A percentile compares a stretch with the other conserved stretches of the same genome.
Evolutionary conservation across 1,139 yeast genomes (phyloP).

Genomic region (Suhomyces bribrorum): DNA sequence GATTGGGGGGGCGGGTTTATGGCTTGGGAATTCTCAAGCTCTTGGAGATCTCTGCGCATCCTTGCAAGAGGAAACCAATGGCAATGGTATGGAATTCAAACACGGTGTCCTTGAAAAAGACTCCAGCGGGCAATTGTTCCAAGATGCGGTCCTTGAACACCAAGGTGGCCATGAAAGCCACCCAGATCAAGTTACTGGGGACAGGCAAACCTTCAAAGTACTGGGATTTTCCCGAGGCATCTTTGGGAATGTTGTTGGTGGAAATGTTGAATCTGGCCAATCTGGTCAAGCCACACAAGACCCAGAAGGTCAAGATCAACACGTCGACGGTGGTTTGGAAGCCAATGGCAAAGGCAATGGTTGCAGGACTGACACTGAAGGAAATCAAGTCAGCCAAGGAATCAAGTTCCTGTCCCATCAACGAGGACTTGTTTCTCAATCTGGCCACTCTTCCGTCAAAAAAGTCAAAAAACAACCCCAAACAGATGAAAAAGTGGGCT

Average conservation of each 20-base stretch:
- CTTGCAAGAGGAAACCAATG: slow-evolving; percentile 68
- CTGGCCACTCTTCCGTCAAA: slow-evolving; percentile 97
- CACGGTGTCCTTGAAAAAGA: slow-evolving; percentile 50
- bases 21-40: slow-evolving; percentile 89
- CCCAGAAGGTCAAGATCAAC: slow-evolving; percentile 76
- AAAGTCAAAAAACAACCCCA: slow-evolving; percentile 92
- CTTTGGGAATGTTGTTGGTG: slow-evolving; percentile 90
- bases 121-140: slow-evolving; percentile 66
- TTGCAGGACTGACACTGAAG: slow-evolving; percentile 92
- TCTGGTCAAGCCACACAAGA: slow-evolving; percentile 89
- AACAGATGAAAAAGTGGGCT: slow-evolving; percentile 82
- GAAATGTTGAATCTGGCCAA: slow-evolving; percentile 95
- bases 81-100: slow-evolving; percentile 77
- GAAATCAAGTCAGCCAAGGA: slow-evolving; percentile 92
- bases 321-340: slow-evolving; percentile 82
- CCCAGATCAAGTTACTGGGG: slow-evolving; percentile 81
- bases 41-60: slow-evolving; percentile 90
- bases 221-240: slow-evolving; percentile 74
- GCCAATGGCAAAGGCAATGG: slow-evolving; percentile 90
- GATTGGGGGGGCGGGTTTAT: slow-evolving; percentile 32
- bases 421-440: slow-evolving; percentile 83
- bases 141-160: slow-evolving; percentile 52
- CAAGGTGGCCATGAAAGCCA: slow-evolving; percentile 66
- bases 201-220: slow-evolving; percentile 94
- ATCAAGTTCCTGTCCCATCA: slow-evolving; percentile 97